phyloP scores from a whole-genome alignment of 1,139 yeast species.

The Geotrichum aggregatum region DNA sequence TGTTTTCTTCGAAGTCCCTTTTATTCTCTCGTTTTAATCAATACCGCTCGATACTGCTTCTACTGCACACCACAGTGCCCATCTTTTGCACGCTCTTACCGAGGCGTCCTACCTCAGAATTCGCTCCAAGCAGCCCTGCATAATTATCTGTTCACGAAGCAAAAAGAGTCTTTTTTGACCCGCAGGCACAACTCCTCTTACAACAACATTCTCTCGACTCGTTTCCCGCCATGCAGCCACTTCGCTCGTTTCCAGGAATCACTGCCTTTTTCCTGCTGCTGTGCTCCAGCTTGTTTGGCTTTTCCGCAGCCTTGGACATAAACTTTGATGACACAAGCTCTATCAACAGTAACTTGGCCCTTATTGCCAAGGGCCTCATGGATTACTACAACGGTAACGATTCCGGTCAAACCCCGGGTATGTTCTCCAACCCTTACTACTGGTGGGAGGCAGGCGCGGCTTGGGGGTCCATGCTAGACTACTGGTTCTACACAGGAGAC shows the following conservation, averaged over 20 bases:
- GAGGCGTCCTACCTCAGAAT: no score
- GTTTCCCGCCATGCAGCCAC: background rate
- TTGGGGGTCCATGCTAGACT: constrained; percentile 72
- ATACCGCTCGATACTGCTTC: no score
- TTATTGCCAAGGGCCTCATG: constrained; percentile 60
- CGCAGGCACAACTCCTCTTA: no score
- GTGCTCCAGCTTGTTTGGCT: background rate
- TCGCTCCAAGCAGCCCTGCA: no score
- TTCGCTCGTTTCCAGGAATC: constrained; percentile 2
- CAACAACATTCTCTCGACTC: background rate
- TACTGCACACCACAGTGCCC: no score
- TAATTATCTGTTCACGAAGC: no score
- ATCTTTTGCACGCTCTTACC: no score
- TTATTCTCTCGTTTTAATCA: no score
- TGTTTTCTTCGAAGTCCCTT: no score
- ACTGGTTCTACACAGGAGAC: constrained; percentile 59
- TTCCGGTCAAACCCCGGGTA: constrained; percentile 58
- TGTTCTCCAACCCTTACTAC: constrained; percentile 72
- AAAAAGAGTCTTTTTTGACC: no score
- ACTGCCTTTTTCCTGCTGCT: background rate
- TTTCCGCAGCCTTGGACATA: constrained; percentile 17
- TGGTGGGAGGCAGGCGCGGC: constrained; percentile 97
- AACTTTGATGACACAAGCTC: constrained; percentile 28
- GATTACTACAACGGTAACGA: constrained; percentile 64
- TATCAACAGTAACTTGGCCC: constrained; percentile 47